phyloP scores from a whole-genome alignment of 1,139 yeast genomes.

The Pichia kudriavzevii region DNA sequence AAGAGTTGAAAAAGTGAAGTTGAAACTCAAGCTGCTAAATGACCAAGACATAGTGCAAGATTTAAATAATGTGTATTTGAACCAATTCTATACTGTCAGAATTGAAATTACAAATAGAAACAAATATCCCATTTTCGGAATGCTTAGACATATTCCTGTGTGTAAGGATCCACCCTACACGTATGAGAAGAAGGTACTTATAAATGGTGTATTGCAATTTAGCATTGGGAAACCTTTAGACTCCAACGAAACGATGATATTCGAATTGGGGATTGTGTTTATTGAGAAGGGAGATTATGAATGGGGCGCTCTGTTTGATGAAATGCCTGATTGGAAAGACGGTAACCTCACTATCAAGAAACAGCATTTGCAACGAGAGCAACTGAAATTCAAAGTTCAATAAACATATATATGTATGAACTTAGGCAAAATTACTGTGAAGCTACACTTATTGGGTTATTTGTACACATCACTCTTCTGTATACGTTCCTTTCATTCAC shows the following conservation, averaged over 20 bases:
- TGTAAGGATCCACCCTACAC: conserved; percentile 26
- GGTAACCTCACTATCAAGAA: conserved; percentile 18
- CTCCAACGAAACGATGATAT: conserved; percentile 36
- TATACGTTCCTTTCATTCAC: too few species aligned
- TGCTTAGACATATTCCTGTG: conserved; percentile 60
- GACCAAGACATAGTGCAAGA: conserved; percentile 12
- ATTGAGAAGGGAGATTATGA: conserved; percentile 70
- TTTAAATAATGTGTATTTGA: conserved; percentile 29
- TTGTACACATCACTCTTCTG: too few species aligned
- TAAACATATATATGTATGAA: too few species aligned
- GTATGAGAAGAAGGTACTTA: conserved; percentile 46
- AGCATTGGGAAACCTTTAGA: conserved; percentile 36
- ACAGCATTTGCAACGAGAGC: conserved; percentile 27
- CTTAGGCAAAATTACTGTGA: too few species aligned
- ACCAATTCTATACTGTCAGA: conserved; percentile 43
- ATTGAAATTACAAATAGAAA: conserved; percentile 43
- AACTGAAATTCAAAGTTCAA: conserved; percentile 21
- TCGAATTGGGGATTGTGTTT: conserved; percentile 49
- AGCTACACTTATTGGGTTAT: too few species aligned
- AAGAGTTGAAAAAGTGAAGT: conserved; percentile 40
- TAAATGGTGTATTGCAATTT: conserved; percentile 60
- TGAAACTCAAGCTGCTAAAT: conserved; percentile 30
- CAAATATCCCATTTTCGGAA: conserved; percentile 39
- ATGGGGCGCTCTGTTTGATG: conserved; percentile 69
- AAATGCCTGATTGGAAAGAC: conserved; percentile 21